Percentiles rank a stretch among this genome's conserved stretches.
phyloP scores from a whole-genome alignment of 257 asterid genomes.

The Solanum chilense region DNA sequence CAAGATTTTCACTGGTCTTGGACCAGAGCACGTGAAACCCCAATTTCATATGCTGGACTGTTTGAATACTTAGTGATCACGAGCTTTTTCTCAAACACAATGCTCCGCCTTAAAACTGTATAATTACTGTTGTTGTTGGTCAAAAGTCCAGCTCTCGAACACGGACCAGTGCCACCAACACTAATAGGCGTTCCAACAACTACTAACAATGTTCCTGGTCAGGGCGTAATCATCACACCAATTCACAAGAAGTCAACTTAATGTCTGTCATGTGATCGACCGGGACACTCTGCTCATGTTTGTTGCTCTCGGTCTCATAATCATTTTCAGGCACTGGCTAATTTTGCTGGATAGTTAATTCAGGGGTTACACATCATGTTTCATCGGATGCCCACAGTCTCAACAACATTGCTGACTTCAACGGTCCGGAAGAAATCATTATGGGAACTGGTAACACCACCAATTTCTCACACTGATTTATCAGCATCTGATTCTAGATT shows the following conservation, averaged over 20 bases:
- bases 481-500: not conserved
- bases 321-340: too few species aligned
- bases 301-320: not conserved
- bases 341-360: not conserved
- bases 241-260: not conserved
- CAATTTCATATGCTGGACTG: not conserved
- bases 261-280: too few species aligned
- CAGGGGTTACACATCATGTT: not conserved
- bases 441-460: not conserved
- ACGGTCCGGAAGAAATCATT: not conserved
- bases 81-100: too few species aligned
- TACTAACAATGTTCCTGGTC: too few species aligned
- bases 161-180: too few species aligned
- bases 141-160: too few species aligned
- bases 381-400: not conserved
- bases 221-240: too few species aligned
- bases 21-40: not conserved
- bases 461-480: not conserved
- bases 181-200: too few species aligned
- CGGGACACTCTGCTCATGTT: too few species aligned
- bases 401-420: not conserved
- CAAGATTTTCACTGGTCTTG: not conserved
- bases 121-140: too few species aligned
- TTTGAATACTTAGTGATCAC: not conserved
- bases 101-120: too few species aligned